Base-by-base conservation (phyloP, 2,329 filamentous ascomycete genomes). In the Trichophyton verrucosum region DNA sequence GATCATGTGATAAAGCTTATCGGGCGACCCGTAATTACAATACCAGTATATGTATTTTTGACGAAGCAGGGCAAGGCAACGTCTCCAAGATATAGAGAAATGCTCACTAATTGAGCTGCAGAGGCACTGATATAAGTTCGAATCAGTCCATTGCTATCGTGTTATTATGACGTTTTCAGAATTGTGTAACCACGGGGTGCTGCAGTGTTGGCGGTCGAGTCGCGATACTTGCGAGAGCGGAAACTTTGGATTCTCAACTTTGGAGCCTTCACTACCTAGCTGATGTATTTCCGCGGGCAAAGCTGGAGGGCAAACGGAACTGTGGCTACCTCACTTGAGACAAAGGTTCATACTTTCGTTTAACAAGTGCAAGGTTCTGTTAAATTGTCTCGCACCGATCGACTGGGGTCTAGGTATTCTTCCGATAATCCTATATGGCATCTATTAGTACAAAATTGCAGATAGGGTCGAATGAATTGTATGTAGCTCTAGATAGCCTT, bases 321-420 rank as follows among this genome's bases (percentile, higher is more conserved):
- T 15, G 20, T 15, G 17, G 49, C 49, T 55, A 30, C 9, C 9
- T 55, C 51, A 55, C 20, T 55, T 55, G 20, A 80, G 66, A 67
- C 77, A 80, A 17, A 74, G 75, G 24, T 74, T 74, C 65, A 78
- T 67, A 63, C 75, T 79, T 64, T 78, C 76, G 64, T 80, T 79
- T 30, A 80, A 65, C 64, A 77, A 74, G 63, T 73, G 71, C 57
- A 79, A 65, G 3, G 76, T 78, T 58, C 72, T 69, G 61, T 75
- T 72, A 63, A 77, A 77, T 61, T 78, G 76, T n/a, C 69, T 64
- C 60, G 69, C 72, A 36, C 71, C 68, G 57, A 69, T 69, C 58
- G 68, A 68, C 30, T 72, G 72, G n/a, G 30, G 51, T 36, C 30
- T 33, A 27, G 30, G 24, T n/a, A 36, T 33, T 36, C 9, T 55